These are phyloP conservation scores for Scheffersomyces stipitis DNA, from an alignment of 805 yeast genomes.

Conservation along the genomic window DNA sequence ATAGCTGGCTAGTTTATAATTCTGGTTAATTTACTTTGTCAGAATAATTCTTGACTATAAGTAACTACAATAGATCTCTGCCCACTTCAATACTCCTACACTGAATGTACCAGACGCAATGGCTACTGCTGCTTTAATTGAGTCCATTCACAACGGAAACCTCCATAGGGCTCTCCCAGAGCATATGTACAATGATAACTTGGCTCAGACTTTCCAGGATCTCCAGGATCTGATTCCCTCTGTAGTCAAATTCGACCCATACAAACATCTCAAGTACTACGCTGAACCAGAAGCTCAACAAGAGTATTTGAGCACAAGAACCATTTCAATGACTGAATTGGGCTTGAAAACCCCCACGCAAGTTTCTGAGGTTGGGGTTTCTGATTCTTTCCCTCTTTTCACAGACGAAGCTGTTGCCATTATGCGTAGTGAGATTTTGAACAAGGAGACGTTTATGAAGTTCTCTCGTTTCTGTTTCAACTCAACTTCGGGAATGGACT, in stretches of 20 bases:
- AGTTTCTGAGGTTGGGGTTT: constrained; percentile 55
- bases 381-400: constrained; percentile 61
- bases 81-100: too few species aligned
- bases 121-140: background rate
- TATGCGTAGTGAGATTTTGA: constrained; percentile 56
- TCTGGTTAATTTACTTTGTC: too few species aligned
- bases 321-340: constrained; percentile 48
- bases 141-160: constrained; percentile 36
- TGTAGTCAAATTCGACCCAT: constrained; percentile 28
- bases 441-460: constrained; percentile 44
- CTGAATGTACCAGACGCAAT: too few species aligned
- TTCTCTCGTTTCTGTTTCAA: constrained; percentile 43
- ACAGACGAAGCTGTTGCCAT: constrained; percentile 59
- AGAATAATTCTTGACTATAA: too few species aligned
- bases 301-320: constrained; percentile 25
- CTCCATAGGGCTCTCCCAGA: constrained; percentile 33
- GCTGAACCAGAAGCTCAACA: constrained; percentile 15
- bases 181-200: constrained; percentile 28
- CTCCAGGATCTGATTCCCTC: constrained; percentile 9
- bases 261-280: constrained; percentile 30
- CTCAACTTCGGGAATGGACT: constrained; percentile 52
- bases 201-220: constrained; percentile 28
- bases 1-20: too few species aligned
- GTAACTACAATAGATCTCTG: too few species aligned
- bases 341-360: constrained; percentile 46